A percentile compares a stretch with the other conserved stretches of the same genome.
phyloP scores from a whole-genome alignment of 2,329 filamentous ascomycete genomes.

The Trichoderma pleuroti region DNA sequence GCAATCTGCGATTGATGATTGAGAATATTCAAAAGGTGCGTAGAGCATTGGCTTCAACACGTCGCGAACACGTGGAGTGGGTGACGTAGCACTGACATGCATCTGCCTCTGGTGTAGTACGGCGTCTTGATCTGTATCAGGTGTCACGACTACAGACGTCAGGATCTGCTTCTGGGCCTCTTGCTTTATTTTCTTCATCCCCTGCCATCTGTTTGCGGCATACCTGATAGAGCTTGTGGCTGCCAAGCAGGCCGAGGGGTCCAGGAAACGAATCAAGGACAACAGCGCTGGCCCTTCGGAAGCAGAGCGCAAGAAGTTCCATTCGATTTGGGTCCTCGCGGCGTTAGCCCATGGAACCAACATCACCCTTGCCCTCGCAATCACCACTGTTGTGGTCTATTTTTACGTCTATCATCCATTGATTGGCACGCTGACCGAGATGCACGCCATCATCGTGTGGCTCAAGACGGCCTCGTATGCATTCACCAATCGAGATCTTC shows the following conservation, averaged over 20 bases:
- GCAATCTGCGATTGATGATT: constrained; percentile 89
- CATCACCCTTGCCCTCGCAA: constrained; percentile 72
- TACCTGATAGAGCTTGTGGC: constrained; percentile 86
- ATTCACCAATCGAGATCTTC: constrained; percentile 91
- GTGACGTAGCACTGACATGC: constrained; percentile 1
- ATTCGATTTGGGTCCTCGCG: constrained; percentile 73
- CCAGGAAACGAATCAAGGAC: constrained; percentile 52
- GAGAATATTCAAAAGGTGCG: constrained; percentile 90
- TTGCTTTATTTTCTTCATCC: constrained; percentile 84
- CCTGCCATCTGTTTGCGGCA: constrained; percentile 84
- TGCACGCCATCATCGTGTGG: constrained; percentile 93
- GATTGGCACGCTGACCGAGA: constrained; percentile 84
- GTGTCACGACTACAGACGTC: constrained; percentile 80
- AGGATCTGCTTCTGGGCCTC: constrained; percentile 72
- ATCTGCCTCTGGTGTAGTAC: constrained; percentile 56
- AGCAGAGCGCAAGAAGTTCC: constrained; percentile 63
- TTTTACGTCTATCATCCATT: constrained; percentile 88
- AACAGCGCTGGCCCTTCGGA: constrained; percentile 49
- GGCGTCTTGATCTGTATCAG: constrained; percentile 89
- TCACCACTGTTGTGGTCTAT: constrained; percentile 85
- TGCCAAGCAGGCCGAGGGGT: constrained; percentile 70
- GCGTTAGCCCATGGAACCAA: constrained; percentile 80
- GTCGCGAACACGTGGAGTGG: background rate
- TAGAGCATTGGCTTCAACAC: background rate
- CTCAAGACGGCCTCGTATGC: constrained; percentile 95